Evolutionary conservation across 805 yeast genomes (phyloP).

Genomic region (Schizosaccharomyces lindneri): DNA sequence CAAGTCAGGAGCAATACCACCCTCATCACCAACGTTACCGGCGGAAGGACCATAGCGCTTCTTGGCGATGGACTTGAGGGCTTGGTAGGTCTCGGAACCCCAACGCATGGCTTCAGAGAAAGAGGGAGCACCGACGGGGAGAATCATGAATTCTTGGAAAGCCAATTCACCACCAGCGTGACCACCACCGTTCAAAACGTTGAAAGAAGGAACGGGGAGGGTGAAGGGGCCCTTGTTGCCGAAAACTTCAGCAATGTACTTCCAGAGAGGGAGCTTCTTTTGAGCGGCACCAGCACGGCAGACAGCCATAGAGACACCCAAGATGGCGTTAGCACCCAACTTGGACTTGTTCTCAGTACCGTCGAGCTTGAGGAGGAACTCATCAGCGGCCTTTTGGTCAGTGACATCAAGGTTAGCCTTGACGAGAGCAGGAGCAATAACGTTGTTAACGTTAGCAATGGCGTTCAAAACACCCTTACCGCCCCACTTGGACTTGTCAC

Average conservation of each 20-base stretch:
- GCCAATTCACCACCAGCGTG: constrained; percentile 99
- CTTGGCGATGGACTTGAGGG: constrained; percentile 76
- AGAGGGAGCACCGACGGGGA: constrained; percentile 70
- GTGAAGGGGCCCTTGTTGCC: constrained; percentile 64
- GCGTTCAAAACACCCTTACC: constrained; percentile 97
- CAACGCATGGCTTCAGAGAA: constrained; percentile 92
- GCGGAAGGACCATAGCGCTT: constrained; percentile 93
- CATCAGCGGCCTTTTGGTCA: constrained; percentile 70
- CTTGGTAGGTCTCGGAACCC: constrained; percentile 95
- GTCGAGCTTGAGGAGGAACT: constrained; percentile 63
- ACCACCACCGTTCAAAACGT: constrained; percentile 97
- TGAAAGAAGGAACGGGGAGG: constrained; percentile 94
- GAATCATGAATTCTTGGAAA: constrained; percentile 98
- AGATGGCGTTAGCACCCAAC: constrained; percentile 94
- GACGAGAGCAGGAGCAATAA: constrained; percentile 83
- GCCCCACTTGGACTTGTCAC: constrained; percentile 76
- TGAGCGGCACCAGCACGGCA: constrained; percentile 97
- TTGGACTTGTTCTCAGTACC: constrained; percentile 90
- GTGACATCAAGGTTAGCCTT: constrained; percentile 60
- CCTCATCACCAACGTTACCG: constrained; percentile 99
- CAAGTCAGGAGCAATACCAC: constrained; percentile 99
- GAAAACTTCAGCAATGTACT: constrained; percentile 64
- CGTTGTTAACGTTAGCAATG: constrained; percentile 79
- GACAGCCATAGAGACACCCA: constrained; percentile 92
- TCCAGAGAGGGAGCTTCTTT: constrained; percentile 75